Conservation (phyloP, 805 yeast species). For the Kodamaea jinghongensis region DNA sequence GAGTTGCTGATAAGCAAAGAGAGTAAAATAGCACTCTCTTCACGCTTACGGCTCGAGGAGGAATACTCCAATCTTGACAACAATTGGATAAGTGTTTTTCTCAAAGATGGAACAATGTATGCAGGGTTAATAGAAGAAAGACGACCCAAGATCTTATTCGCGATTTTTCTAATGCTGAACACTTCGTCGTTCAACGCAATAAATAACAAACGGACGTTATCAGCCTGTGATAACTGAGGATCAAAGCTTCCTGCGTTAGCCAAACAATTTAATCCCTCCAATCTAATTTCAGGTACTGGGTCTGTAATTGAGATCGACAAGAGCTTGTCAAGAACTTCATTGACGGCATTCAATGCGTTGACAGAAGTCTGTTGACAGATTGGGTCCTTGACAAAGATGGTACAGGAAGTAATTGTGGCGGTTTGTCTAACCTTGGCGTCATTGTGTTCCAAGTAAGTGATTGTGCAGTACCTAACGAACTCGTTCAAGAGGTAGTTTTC, state of each 20-base stretch:
- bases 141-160: constrained; percentile 79
- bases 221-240: constrained; percentile 92
- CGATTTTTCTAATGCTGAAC: constrained; percentile 75
- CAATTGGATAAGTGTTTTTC: constrained; percentile 82
- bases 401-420: constrained; percentile 82
- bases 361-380: constrained; percentile 82
- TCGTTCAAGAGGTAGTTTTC: constrained; percentile 76
- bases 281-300: constrained; percentile 78
- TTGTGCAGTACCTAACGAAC: constrained; percentile 79
- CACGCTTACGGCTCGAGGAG: constrained; percentile 68
- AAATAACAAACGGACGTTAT: constrained; percentile 77
- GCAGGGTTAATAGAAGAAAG: constrained; percentile 89
- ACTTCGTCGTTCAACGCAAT: constrained; percentile 90
- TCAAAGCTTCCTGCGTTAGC: constrained; percentile 67
- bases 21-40: constrained; percentile 78
- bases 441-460: constrained; percentile 80
- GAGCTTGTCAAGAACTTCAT: constrained; percentile 78
- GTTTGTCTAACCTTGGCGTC: constrained; percentile 75
- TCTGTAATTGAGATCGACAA: constrained; percentile 85
- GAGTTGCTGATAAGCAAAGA: constrained; percentile 75
- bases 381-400: constrained; percentile 71
- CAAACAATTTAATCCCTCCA: constrained; percentile 71
- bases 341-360: constrained; percentile 76
- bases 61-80: constrained; percentile 84
- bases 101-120: constrained; percentile 86